Conservation (phyloP, 768 basidiomycete genomes). For the Mycena alexandri region DNA sequence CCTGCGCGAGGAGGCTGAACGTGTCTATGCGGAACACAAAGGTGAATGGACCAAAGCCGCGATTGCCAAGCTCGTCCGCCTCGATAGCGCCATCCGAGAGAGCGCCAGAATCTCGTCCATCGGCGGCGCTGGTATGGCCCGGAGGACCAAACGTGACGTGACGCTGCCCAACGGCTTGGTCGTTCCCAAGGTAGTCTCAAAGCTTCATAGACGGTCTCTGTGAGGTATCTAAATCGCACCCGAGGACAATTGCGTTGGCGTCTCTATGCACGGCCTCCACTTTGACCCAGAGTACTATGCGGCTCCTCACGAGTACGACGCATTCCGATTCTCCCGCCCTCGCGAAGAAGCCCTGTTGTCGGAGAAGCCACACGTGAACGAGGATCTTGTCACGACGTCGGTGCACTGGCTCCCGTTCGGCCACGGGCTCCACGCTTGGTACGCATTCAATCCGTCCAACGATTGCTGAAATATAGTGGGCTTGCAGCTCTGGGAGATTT, state of each 20-base stretch:
- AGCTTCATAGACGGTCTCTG: too few relatives aligned
- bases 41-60: slow-evolving; percentile 36
- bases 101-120: slow-evolving; percentile 29
- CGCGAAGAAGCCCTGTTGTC: slow-evolving; percentile 13
- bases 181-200: slow-evolving; percentile 19
- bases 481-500: slow-evolving; percentile 19
- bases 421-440: slow-evolving; percentile 30
- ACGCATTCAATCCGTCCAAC: background rate
- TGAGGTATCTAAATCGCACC: too few relatives aligned
- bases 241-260: slow-evolving; percentile 25
- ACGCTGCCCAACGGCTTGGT: slow-evolving; percentile 32
- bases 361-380: slow-evolving; percentile 30
- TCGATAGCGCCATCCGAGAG: slow-evolving; percentile 38
- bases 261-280: slow-evolving; percentile 34
- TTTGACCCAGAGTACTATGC: slow-evolving; percentile 32
- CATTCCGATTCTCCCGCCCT: slow-evolving; percentile 33
- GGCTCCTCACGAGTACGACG: slow-evolving; percentile 19
- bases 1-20: slow-evolving; percentile 32
- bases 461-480: background rate
- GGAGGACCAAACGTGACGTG: slow-evolving; percentile 18
- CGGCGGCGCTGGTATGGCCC: slow-evolving; percentile 29
- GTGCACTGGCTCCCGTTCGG: slow-evolving; percentile 27
- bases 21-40: slow-evolving; percentile 23
- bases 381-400: slow-evolving; percentile 31
- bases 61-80: slow-evolving; percentile 22